A percentile compares a stretch with the other conserved stretches of the same genome.
Evolutionary conservation across 257 asterid genomes (phyloP).

Genomic region (Nicotiana tomentosiformis): DNA sequence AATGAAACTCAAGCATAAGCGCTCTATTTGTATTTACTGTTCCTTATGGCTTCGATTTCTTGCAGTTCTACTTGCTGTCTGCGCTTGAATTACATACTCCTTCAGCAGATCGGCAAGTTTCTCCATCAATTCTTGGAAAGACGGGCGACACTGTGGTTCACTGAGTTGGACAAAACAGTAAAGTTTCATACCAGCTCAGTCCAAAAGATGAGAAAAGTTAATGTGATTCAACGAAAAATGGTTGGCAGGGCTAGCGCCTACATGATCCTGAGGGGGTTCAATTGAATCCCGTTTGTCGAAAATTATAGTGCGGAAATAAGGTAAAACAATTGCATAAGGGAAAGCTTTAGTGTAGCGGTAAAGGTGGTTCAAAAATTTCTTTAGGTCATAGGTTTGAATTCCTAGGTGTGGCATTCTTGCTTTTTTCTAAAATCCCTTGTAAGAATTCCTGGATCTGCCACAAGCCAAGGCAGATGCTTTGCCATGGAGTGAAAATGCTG

Average conservation of each 20-base stretch:
- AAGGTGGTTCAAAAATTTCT: too few species aligned
- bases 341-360: too few species aligned
- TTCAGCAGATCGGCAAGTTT: slow-evolving; percentile 61
- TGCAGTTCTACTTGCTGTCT: slow-evolving; percentile 24
- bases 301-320: too few species aligned
- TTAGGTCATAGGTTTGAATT: too few species aligned
- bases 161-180: slow-evolving; percentile 33
- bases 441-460: too few species aligned
- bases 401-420: too few species aligned
- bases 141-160: slow-evolving; percentile 67
- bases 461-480: too few species aligned
- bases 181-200: background rate
- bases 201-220: background rate
- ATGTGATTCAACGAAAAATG: background rate
- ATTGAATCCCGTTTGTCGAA: too few species aligned
- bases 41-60: slow-evolving; percentile 44
- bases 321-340: too few species aligned
- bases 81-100: slow-evolving; percentile 42
- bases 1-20: background rate
- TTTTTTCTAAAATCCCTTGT: too few species aligned
- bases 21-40: slow-evolving; percentile 40
- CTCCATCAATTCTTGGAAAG: slow-evolving; percentile 73
- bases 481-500: too few species aligned
- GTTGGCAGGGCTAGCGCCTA: slow-evolving; percentile 16
- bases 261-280: too few species aligned